These are phyloP conservation scores for Ascocoryne sarcoides DNA, from an alignment of 2,329 filamentous ascomycete species.

Conservation along the genomic window DNA sequence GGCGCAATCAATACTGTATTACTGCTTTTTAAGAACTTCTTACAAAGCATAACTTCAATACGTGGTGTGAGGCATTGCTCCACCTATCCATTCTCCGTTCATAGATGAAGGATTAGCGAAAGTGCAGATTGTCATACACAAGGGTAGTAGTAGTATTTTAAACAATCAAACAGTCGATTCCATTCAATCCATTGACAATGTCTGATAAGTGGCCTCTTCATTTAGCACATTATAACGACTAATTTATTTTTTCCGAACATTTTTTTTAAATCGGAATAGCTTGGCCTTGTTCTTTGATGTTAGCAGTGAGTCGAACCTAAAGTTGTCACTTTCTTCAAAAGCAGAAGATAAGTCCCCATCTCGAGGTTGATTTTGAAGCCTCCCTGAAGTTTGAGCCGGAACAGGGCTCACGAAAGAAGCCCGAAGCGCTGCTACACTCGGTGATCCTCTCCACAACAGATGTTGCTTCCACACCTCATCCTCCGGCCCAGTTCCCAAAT, in stretches of 20 bases:
- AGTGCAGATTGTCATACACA: too few relatives aligned
- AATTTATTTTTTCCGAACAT: constrained; percentile 1
- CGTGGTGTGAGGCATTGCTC: too few relatives aligned
- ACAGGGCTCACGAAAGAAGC: too few relatives aligned
- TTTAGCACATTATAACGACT: neutral
- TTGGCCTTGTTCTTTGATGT: constrained; percentile 4
- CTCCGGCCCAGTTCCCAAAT: constrained; percentile 8
- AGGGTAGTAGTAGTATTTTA: neutral
- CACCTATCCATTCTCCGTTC: too few relatives aligned
- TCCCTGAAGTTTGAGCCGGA: neutral
- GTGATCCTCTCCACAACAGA: neutral
- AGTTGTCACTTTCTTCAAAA: constrained; percentile 7
- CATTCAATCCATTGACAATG: neutral
- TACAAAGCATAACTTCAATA: too few relatives aligned
- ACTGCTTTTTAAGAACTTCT: too few relatives aligned
- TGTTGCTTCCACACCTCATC: constrained; percentile 10
- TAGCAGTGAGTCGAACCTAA: constrained; percentile 7
- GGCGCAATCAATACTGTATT: too few relatives aligned
- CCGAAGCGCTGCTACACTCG: neutral
- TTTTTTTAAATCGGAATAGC: constrained; percentile 2
- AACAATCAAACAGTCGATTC: neutral
- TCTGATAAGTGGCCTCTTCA: neutral
- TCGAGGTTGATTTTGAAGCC: neutral
- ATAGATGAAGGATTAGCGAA: too few relatives aligned
- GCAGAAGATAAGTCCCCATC: constrained; percentile 1